phyloP scores from a whole-genome alignment of 2,329 filamentous ascomycete species.

The Diaporthe vexans region DNA sequence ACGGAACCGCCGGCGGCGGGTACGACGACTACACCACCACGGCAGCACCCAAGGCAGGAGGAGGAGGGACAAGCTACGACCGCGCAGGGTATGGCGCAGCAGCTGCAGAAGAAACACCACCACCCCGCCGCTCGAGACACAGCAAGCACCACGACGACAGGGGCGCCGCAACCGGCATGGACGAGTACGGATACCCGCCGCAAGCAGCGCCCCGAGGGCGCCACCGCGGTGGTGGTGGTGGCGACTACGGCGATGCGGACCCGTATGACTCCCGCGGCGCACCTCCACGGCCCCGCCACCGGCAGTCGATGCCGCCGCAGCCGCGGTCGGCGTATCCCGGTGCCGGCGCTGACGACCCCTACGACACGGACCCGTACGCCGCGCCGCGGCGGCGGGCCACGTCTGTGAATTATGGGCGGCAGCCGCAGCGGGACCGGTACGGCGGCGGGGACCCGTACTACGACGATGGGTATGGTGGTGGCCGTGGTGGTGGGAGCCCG shows the following conservation, averaged over 20 bases:
- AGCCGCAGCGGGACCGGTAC: neutral
- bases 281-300: constrained; percentile 10
- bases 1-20: constrained; percentile 13
- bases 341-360: constrained; percentile 11
- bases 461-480: constrained; percentile 26
- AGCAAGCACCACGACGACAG: constrained; percentile 33
- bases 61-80: constrained; percentile 22
- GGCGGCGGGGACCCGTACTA: neutral
- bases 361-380: neutral
- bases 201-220: constrained; percentile 18
- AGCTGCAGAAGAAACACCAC: neutral
- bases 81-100: constrained; percentile 2
- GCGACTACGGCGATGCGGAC: constrained; percentile 26
- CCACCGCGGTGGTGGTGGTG: neutral
- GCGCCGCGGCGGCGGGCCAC: constrained; percentile 34
- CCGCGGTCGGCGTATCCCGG: constrained; percentile 26
- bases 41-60: neutral
- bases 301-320: constrained; percentile 39
- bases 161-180: neutral
- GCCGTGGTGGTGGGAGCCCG: constrained; percentile 2
- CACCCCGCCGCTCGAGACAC: constrained; percentile 28
- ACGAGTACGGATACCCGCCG: constrained; percentile 24
- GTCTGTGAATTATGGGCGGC: constrained; percentile 30
- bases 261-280: constrained; percentile 19
- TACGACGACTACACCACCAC: neutral